Base-by-base conservation (phyloP, 768 basidiomycete genomes). In the Coprinellus aureogranulatus region DNA sequence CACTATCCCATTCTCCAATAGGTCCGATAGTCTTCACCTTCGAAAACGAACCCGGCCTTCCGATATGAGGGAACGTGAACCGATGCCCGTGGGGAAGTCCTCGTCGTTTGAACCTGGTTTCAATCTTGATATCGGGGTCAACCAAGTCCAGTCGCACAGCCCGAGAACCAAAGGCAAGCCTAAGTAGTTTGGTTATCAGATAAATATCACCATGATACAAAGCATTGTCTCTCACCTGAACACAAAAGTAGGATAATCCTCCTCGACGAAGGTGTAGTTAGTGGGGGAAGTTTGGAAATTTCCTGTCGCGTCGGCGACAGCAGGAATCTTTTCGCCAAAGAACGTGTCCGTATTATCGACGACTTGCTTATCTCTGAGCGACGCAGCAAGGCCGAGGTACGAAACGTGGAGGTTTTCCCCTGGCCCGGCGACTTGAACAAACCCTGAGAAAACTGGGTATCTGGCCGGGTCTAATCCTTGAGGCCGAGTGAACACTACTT, bases 381-480 rank as follows among this genome's bases (percentile, higher is more conserved):
- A 73, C 68, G 65, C 70, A 18, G 58, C 65, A 9, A 68, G 64
- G 65, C 83, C 83, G 18, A 83, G 65, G 63, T 82, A 85, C 3
- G 79, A 73, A 25, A 78, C 74, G 28, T 78, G 73, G 49, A 72
- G 67, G 10, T 64, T 74, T 55, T 80, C 75, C 12, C 65, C 61
- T 8, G 67, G 65, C 30, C 70, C 75, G 42, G 70, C 70, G 22
- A 80, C 62, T 55, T 80, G 72, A 39, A 88, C 81, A 73, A 77
- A 85, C 6, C 85, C 86, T 30, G 82, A 83, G 70, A 80, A 86
- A 55, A 85, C 74, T 22, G 85, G 85, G 68, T 82, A 78, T 2
- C 77, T 72, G 27, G 74, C 66, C 27, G 80, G 72, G 56, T 82
- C 70, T 12, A 76, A 70, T 1, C 77, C 67, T 0, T 63, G 62